Percentiles rank a stretch among this genome's conserved stretches.
Evolutionary conservation across 768 basidiomycete genomes (phyloP).

Genomic region (Boletus sp.): DNA sequence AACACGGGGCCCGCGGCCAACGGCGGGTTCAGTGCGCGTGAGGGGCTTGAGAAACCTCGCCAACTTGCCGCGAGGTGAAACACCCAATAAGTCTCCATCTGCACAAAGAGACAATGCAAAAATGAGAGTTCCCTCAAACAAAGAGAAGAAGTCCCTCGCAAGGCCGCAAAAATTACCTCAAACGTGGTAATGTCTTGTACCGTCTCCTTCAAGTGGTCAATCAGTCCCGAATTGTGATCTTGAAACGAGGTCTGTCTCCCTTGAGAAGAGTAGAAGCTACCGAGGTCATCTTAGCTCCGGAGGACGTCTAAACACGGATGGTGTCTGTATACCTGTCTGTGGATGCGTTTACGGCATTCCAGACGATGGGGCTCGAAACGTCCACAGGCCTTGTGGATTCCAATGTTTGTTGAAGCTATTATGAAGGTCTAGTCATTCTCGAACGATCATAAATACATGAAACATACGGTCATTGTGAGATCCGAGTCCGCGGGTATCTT

Average conservation of each 20-base stretch:
- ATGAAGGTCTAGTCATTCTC: constrained; percentile 4
- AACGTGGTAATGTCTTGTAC: constrained; percentile 58
- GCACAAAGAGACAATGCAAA: neutral
- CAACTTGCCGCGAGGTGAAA: constrained; percentile 76
- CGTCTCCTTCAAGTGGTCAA: constrained; percentile 50
- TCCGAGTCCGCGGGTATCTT: constrained; percentile 59
- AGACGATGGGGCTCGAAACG: constrained; percentile 37
- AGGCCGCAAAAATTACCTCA: constrained; percentile 46
- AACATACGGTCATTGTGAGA: constrained; percentile 49
- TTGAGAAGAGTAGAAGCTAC: constrained; percentile 83
- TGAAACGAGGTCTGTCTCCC: constrained; percentile 79
- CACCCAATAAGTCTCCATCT: constrained; percentile 88
- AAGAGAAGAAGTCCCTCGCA: neutral
- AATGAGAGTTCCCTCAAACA: neutral
- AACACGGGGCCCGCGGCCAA: constrained; percentile 43
- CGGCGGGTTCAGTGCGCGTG: constrained; percentile 35
- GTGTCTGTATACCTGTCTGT: constrained; percentile 60
- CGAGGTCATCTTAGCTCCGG: constrained; percentile 5
- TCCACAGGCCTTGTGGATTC: constrained; percentile 42
- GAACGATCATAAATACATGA: neutral
- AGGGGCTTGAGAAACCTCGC: constrained; percentile 35
- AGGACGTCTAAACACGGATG: neutral
- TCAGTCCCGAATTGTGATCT: constrained; percentile 65
- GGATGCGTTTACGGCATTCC: constrained; percentile 62
- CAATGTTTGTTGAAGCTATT: constrained; percentile 47